These are phyloP conservation scores for Castanea mollissima DNA, from an alignment of 306 rosid genomes.

Conservation along the genomic window DNA sequence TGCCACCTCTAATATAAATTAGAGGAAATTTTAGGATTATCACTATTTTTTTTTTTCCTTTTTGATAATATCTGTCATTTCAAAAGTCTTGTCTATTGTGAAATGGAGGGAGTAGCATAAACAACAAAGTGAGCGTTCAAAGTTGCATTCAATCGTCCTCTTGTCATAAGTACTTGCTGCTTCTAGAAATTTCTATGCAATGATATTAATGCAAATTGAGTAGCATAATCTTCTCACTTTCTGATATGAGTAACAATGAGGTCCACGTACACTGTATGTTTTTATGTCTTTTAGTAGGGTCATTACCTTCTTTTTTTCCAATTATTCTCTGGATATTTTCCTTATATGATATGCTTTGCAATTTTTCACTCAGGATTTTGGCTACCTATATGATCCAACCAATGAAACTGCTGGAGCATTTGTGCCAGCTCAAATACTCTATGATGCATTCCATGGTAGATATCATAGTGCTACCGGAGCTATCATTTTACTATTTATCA, in stretches of 20 bases:
- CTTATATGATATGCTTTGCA: constrained; percentile 6
- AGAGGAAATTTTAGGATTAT: no score
- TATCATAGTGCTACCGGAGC: constrained; percentile 69
- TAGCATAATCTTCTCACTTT: background rate
- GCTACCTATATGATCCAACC: constrained; percentile 55
- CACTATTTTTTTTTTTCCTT: no score
- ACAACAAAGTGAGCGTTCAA: no score
- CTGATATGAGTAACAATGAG: background rate
- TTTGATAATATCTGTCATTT: no score
- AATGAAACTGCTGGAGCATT: constrained; percentile 81
- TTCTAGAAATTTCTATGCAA: background rate
- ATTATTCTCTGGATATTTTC: background rate
- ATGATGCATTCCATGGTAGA: constrained; percentile 87
- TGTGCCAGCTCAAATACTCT: constrained; percentile 85
- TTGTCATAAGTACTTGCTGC: background rate
- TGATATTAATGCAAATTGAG: background rate
- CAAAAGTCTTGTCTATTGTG: no score
- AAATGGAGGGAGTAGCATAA: no score
- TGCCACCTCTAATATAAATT: no score
- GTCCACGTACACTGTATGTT: background rate
- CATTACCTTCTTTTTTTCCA: background rate
- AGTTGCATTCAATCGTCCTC: background rate
- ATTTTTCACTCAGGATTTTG: constrained; percentile 49
- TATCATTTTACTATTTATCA: constrained; percentile 56
- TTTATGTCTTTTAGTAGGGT: background rate